Percentiles rank a stretch among this genome's conserved stretches.
Conservation (phyloP, 768 basidiomycete species). For the Suillus americanus region DNA sequence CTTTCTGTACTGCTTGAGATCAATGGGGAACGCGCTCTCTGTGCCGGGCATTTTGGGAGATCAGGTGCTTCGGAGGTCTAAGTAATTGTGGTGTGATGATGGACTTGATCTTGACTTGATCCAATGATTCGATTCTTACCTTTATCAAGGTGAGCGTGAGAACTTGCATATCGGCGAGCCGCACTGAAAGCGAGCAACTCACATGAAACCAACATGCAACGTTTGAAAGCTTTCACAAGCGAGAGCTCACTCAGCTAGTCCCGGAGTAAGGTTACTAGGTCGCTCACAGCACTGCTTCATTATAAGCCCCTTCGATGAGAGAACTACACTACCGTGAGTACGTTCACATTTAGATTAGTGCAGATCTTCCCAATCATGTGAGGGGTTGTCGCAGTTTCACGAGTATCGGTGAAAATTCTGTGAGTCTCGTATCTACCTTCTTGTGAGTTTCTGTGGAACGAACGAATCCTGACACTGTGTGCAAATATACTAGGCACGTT, state of each 20-base stretch:
- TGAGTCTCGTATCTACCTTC: not conserved
- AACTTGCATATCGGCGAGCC: slow-evolving; percentile 15
- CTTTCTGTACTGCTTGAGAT: slow-evolving; percentile 77
- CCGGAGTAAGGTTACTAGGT: slow-evolving; percentile 1
- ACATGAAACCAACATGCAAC: not conserved
- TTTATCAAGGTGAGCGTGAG: slow-evolving; percentile 29
- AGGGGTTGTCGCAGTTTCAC: not conserved
- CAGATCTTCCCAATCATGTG: slow-evolving; percentile 13
- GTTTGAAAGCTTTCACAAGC: slow-evolving; percentile 18
- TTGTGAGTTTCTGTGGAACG: slow-evolving; percentile 3
- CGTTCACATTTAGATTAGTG: slow-evolving; percentile 6
- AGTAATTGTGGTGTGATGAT: not conserved
- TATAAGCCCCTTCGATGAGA: slow-evolving; percentile 7
- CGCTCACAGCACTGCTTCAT: slow-evolving; percentile 12
- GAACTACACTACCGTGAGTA: slow-evolving; percentile 9
- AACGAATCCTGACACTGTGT: not conserved
- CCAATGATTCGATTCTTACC: slow-evolving; percentile 5
- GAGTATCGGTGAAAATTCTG: not conserved
- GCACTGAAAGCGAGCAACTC: slow-evolving; percentile 5
- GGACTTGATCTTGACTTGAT: slow-evolving; percentile 3
- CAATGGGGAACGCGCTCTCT: slow-evolving; percentile 65
- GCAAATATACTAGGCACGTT: not conserved
- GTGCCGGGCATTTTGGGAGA: slow-evolving; percentile 38
- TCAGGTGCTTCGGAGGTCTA: not conserved
- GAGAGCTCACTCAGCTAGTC: slow-evolving; percentile 7